These are phyloP conservation scores for Musa beccarii DNA, from an alignment of 176 grass and related monocot species.

Conservation along the genomic window DNA sequence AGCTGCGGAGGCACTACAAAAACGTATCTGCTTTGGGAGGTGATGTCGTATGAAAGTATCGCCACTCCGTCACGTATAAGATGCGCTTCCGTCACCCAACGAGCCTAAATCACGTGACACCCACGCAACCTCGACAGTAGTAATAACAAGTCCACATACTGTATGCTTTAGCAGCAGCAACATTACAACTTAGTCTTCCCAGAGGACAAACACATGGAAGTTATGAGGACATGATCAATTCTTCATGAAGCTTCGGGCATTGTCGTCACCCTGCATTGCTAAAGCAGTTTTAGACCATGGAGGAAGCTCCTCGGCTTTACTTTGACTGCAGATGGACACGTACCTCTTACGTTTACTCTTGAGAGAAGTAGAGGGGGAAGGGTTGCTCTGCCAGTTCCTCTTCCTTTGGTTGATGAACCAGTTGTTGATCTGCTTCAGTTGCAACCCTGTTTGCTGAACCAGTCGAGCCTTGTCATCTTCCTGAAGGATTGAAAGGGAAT, in stretches of 20 bases:
- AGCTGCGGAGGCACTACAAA: too few species aligned
- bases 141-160: too few species aligned
- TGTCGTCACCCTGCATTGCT: background rate
- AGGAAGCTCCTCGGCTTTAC: too few species aligned
- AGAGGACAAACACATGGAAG: too few species aligned
- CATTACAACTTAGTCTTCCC: too few species aligned
- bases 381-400: constrained; percentile 26
- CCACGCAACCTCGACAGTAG: background rate
- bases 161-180: too few species aligned
- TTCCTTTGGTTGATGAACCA: constrained; percentile 33
- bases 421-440: constrained; percentile 29
- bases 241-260: background rate
- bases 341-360: constrained; percentile 23
- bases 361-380: constrained; percentile 10
- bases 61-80: constrained; percentile 10
- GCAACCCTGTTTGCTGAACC: constrained; percentile 20
- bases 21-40: too few species aligned
- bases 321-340: too few species aligned
- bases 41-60: background rate
- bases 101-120: background rate
- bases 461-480: constrained; percentile 24
- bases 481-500: background rate
- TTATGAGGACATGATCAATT: too few species aligned
- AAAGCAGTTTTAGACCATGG: background rate
- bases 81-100: constrained; percentile 10